Conservation (phyloP, 257 asterid genomes). For the Jacaranda copaia region DNA sequence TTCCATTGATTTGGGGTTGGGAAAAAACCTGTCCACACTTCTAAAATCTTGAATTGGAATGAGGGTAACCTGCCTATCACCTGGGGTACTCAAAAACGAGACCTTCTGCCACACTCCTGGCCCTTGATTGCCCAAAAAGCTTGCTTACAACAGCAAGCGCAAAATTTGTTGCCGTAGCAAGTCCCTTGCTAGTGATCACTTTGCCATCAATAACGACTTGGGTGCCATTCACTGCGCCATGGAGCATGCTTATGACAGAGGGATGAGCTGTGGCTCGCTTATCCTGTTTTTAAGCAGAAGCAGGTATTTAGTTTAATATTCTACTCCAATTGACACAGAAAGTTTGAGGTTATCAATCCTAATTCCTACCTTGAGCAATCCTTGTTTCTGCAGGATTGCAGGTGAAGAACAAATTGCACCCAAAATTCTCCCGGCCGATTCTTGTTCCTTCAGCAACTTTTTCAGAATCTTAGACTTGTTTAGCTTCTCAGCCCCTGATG, state of each 20-base stretch:
- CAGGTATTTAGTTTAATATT: constrained; percentile 12
- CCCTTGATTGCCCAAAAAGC: constrained; percentile 84
- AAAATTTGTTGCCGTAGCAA: constrained; percentile 66
- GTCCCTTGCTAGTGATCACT: constrained; percentile 80
- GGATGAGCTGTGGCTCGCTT: constrained; percentile 73
- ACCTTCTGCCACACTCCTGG: constrained; percentile 96
- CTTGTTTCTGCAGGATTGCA: constrained; percentile 68
- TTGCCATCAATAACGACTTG: constrained; percentile 81
- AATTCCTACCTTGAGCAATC: constrained; percentile 80
- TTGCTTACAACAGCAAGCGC: constrained; percentile 78
- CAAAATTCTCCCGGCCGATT: constrained; percentile 60
- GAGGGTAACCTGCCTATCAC: constrained; percentile 29
- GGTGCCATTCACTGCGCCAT: constrained; percentile 49
- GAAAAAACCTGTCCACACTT: background rate
- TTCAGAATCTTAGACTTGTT: constrained; percentile 73
- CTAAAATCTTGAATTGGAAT: background rate
- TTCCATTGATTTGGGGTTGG: background rate
- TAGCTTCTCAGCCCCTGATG: constrained; percentile 58
- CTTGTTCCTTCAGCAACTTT: constrained; percentile 82
- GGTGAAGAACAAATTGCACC: constrained; percentile 80
- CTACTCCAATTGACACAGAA: background rate
- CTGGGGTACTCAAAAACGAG: constrained; percentile 73
- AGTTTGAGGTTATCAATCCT: constrained; percentile 18
- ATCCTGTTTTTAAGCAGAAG: constrained; percentile 54
- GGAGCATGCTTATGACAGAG: constrained; percentile 47